These are phyloP conservation scores for Cymodocea nodosa DNA, from an alignment of 116 monocot genomes.

Conservation along the genomic window DNA sequence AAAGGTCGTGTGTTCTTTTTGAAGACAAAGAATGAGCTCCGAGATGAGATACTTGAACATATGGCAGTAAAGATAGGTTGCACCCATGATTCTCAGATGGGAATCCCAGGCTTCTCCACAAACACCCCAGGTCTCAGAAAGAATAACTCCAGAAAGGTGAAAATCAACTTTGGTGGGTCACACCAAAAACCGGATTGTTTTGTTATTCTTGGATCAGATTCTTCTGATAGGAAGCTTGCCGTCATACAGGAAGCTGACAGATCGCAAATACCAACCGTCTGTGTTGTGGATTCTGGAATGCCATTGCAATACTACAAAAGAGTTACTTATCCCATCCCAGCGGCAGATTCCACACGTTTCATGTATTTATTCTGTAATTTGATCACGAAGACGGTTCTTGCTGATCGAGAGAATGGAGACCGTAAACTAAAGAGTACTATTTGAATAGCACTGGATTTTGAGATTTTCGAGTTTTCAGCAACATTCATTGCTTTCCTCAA, in stretches of 20 bases:
- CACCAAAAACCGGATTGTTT: slow-evolving; percentile 13
- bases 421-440: not conserved
- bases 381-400: slow-evolving; percentile 8
- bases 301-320: slow-evolving; percentile 8
- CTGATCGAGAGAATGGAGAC: slow-evolving; percentile 1
- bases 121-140: slow-evolving; percentile 6
- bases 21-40: slow-evolving; percentile 3
- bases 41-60: slow-evolving; percentile 6
- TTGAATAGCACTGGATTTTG: no score
- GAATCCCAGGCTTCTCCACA: slow-evolving; percentile 12
- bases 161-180: slow-evolving; percentile 1
- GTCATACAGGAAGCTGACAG: slow-evolving; percentile 11
- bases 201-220: slow-evolving; percentile 8
- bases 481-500: no score
- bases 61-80: slow-evolving; percentile 10
- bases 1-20: slow-evolving; percentile 10
- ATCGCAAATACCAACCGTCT: slow-evolving; percentile 9
- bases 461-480: no score
- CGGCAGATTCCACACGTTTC: slow-evolving; percentile 4
- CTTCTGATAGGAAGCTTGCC: slow-evolving; percentile 8
- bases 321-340: slow-evolving; percentile 11
- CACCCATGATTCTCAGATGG: slow-evolving; percentile 13
- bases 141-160: slow-evolving; percentile 7
- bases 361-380: slow-evolving; percentile 12
- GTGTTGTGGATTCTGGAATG: slow-evolving; percentile 8